Base-by-base conservation (phyloP, 176 grass and related monocot genomes). In the Leersia perrieri region DNA sequence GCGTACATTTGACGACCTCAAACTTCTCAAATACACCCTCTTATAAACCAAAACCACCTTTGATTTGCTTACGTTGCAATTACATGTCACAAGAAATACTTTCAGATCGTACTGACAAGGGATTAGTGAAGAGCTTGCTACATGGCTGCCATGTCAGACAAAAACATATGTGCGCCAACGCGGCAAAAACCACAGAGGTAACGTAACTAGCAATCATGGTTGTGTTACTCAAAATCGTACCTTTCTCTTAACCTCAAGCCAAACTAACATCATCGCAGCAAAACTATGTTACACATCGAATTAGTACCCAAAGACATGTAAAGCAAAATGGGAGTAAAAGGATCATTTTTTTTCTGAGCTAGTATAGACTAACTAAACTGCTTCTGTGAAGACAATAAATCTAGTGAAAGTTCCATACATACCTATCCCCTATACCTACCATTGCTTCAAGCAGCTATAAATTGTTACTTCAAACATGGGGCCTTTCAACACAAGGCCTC, bases 401-500 rank as follows among this genome's bases (percentile, higher is more conserved):
- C 66, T 14, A 81, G 44, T 33, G 71, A 14, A 22, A 53, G 49
- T 53, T 62, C 60, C 82, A 60, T 68, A 41, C 44, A 58, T 7
- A 72, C 60, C 31, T 49, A 18, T 36, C 41, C 69, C 49, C 49
- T 63, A n/a, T 39, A 33, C 51, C 63, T 71, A 76, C 33, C 64
- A 76, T 71, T 76, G 32, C 47, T 81, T 60, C 42, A 76, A 66
- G 64, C 70, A 81, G 67, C 82, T 85, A 76, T n/a, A n/a, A n/a
- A n/a, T 36, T 70, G 72, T 76, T 70, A 70, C 51, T 80, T 85
- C 70, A 60, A 69, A 63, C 58, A 42, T 41, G 72, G 72, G 87
- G 82, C 77, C 87, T 66, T 89, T 75, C 26, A 77, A 39, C 82
- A 82, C 40, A 81, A 85, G 82, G 65, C 82, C 70, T 84, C 69